phyloP scores from a whole-genome alignment of 345 rosid genomes.

The Eucalyptus brandiana region DNA sequence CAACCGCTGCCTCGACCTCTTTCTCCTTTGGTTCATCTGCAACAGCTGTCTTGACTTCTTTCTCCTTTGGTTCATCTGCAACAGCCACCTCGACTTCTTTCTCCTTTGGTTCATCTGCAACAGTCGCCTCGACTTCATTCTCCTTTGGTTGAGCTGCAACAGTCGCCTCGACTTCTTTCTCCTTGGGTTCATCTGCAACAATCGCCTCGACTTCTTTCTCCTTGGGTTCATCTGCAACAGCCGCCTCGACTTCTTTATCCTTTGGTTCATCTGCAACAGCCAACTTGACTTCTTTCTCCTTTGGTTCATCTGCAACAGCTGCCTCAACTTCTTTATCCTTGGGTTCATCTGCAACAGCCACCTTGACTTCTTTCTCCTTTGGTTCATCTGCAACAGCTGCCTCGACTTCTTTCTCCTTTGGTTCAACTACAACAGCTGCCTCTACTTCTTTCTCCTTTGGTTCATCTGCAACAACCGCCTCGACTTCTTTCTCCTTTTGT shows the following conservation, averaged over 20 bases:
- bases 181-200: not conserved
- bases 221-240: not conserved
- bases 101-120: not conserved
- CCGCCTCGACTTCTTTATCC: not conserved
- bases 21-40: not conserved
- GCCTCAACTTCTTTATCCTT: no score
- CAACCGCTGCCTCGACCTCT: not conserved
- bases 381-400: not conserved
- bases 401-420: not conserved
- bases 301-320: not conserved
- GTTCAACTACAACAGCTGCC: not conserved
- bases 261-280: not conserved
- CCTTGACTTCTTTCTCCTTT: no score
- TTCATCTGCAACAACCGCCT: not conserved
- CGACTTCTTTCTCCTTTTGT: not conserved
- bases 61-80: not conserved
- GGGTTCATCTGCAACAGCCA: no score
- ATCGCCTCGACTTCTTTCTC: not conserved
- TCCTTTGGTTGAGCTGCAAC: not conserved
- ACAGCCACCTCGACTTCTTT: no score
- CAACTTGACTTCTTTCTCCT: rapidly evolving
- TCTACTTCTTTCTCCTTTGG: not conserved
- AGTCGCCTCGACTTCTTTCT: not conserved
- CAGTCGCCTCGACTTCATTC: not conserved
- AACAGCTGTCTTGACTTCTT: rapidly evolving